These are phyloP conservation scores for Wickerhamiella siamensis DNA, from an alignment of 805 yeast species.

Conservation along the genomic window DNA sequence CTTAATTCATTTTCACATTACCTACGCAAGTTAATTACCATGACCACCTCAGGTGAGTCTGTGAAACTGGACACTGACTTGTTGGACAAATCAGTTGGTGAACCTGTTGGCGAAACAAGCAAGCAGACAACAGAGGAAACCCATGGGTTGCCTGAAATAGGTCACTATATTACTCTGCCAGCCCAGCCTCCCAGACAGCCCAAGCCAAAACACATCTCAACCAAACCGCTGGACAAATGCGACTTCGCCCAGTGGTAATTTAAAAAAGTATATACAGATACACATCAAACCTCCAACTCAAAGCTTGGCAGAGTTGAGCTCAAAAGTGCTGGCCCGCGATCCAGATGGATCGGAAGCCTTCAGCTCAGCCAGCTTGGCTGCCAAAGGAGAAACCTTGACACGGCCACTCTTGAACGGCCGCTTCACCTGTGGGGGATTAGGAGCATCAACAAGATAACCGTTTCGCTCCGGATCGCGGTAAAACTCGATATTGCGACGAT, in stretches of 20 bases:
- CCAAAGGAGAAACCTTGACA: conserved; percentile 14
- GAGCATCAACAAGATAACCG: conserved; percentile 74
- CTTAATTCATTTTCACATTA: not conserved
- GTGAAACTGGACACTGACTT: too few species aligned
- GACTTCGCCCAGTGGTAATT: not conserved
- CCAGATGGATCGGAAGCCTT: conserved; percentile 11
- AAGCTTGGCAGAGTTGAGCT: not conserved
- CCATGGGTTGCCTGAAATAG: not conserved
- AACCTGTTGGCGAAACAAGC: too few species aligned
- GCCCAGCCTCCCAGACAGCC: not conserved
- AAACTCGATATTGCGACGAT: conserved; percentile 62
- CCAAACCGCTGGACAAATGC: not conserved
- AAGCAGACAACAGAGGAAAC: not conserved
- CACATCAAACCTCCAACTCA: not conserved
- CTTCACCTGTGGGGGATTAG: conserved; percentile 24
- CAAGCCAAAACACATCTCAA: not conserved
- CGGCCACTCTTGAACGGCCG: conserved; percentile 10
- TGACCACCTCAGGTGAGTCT: not conserved
- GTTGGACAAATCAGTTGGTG: too few species aligned
- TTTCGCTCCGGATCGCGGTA: conserved; percentile 58
- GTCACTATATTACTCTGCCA: not conserved
- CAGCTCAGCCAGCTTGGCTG: conserved; percentile 12
- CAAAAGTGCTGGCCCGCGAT: not conserved
- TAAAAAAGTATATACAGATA: not conserved
- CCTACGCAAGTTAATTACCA: not conserved